Base-by-base conservation (phyloP, 1,139 yeast species). In the Hyphopichia pseudoburtonii region DNA sequence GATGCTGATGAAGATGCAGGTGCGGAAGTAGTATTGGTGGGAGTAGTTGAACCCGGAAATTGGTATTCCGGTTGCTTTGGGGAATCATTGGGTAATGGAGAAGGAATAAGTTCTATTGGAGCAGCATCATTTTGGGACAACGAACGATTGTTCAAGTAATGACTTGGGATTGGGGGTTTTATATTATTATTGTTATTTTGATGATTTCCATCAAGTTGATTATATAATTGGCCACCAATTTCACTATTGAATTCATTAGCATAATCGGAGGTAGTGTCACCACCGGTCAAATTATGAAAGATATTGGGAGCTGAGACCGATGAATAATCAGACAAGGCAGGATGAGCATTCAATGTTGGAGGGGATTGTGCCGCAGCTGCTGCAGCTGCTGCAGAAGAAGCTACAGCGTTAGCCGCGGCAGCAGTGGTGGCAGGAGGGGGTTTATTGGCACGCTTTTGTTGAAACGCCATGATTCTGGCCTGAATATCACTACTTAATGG, bases 401-500 rank as follows among this genome's bases (percentile, higher is more conserved):
- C n/a, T n/a, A n/a, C n/a, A n/a, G n/a, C n/a, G n/a, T 57, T 44
- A 32, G n/a, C n/a, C n/a, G n/a, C n/a, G n/a, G n/a, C n/a, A 16
- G 10, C 10, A n/a, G 18, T 16, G 7, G 5, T n/a, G 4, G 17
- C 9, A 16, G 60, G 47, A 4, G 52, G 51, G 14, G 65, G 52
- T 31, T 63, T 64, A 41, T 68, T 66, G 21, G 76, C 68, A 45
- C 88, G 66, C 52, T 77, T 78, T 46, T 81, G 85, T 54, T 84
- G 92, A 48, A 84, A 82, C 0, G 90, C 90, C 60, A 82, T 62
- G 34, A 86, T 69, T 45, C 88, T 67, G 2, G 92, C 94, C 58
- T 84, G 92, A 38, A 84, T 73, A 45, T 81, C 87, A 11, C 86
- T 80, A 54, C 75, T 82, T 16, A 70, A 46, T 36, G 62, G 70